Percentiles rank a stretch among this genome's conserved stretches.
phyloP scores from a whole-genome alignment of 2,329 filamentous ascomycete species.

The Colletotrichum tanaceti region DNA sequence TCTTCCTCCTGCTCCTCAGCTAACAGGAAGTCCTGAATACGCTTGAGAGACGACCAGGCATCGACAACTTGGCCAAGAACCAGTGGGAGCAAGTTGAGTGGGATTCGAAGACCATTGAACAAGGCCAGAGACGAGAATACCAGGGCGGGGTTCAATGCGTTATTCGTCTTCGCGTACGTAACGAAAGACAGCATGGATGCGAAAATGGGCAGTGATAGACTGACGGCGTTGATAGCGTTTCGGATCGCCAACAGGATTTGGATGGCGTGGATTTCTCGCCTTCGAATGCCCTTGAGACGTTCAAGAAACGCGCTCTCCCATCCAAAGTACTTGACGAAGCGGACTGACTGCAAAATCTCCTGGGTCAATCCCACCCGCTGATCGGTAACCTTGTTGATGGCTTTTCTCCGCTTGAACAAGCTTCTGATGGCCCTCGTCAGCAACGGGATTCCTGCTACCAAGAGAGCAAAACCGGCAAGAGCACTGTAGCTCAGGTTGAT shows the following conservation, averaged over 20 bases:
- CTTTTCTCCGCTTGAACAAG: slow-evolving; percentile 78
- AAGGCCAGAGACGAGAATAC: slow-evolving; percentile 94
- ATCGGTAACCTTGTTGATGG: slow-evolving; percentile 94
- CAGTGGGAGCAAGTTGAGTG: slow-evolving; percentile 87
- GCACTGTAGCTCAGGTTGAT: slow-evolving; percentile 93
- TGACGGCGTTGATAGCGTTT: slow-evolving; percentile 85
- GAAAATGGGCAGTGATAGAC: slow-evolving; percentile 89
- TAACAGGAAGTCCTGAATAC: slow-evolving; percentile 88
- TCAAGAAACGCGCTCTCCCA: slow-evolving; percentile 91
- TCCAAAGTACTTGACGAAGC: slow-evolving; percentile 96
- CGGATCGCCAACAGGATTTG: slow-evolving; percentile 85
- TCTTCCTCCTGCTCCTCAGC: slow-evolving; percentile 87
- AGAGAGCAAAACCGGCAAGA: slow-evolving; percentile 85
- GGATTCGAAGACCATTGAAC: slow-evolving; percentile 91
- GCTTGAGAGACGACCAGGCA: slow-evolving; percentile 83
- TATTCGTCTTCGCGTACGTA: slow-evolving; percentile 76
- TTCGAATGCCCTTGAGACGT: slow-evolving; percentile 78
- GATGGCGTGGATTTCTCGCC: slow-evolving; percentile 83
- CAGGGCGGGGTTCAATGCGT: slow-evolving; percentile 76
- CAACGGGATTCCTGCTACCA: slow-evolving; percentile 81
- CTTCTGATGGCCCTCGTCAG: slow-evolving; percentile 81
- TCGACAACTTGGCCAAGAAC: slow-evolving; percentile 92
- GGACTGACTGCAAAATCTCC: slow-evolving; percentile 89
- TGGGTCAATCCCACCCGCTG: slow-evolving; percentile 91
- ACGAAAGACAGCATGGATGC: slow-evolving; percentile 97